Conservation (phyloP, 306 rosid species). For the Datisca glomerata region DNA sequence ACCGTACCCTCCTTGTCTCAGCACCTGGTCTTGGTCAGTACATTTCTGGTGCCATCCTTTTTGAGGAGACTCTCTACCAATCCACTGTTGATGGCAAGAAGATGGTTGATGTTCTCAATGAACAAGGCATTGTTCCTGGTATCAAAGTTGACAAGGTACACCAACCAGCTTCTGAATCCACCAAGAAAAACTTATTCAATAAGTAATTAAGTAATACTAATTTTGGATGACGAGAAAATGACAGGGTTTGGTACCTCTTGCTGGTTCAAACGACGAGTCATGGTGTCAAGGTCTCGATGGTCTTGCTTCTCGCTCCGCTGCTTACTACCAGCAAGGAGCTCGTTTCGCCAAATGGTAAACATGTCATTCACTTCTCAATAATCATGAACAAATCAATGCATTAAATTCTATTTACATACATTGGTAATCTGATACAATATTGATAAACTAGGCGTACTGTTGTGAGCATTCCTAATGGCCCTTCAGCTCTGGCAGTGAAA, state of each 20-base stretch:
- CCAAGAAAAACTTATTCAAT: no score
- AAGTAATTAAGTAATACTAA: no score
- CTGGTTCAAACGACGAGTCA: conserved; percentile 65
- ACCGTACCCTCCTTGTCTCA: conserved; percentile 62
- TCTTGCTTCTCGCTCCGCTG: conserved; percentile 69
- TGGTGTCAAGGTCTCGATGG: conserved; percentile 92
- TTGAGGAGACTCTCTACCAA: no score
- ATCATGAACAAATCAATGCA: neutral
- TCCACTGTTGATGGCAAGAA: conserved; percentile 58
- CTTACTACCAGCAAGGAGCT: conserved; percentile 78
- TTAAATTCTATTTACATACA: neutral
- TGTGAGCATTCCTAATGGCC: conserved; percentile 88
- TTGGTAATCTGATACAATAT: neutral
- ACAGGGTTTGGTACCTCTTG: conserved; percentile 66
- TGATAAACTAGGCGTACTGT: conserved; percentile 55
- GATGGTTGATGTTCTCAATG: conserved; percentile 52
- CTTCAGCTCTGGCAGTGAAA: conserved; percentile 19
- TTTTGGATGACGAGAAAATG: conserved; percentile 10
- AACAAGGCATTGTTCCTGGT: conserved; percentile 61
- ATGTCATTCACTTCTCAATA: neutral
- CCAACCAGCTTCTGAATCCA: no score
- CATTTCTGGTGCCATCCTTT: conserved; percentile 78
- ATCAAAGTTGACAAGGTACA: conserved; percentile 80
- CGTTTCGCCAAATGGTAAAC: conserved; percentile 80
- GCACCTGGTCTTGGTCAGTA: conserved; percentile 59